Evolutionary conservation across 2,329 filamentous ascomycete species (phyloP).

Genomic region (Calonectria hongkongensis): DNA sequence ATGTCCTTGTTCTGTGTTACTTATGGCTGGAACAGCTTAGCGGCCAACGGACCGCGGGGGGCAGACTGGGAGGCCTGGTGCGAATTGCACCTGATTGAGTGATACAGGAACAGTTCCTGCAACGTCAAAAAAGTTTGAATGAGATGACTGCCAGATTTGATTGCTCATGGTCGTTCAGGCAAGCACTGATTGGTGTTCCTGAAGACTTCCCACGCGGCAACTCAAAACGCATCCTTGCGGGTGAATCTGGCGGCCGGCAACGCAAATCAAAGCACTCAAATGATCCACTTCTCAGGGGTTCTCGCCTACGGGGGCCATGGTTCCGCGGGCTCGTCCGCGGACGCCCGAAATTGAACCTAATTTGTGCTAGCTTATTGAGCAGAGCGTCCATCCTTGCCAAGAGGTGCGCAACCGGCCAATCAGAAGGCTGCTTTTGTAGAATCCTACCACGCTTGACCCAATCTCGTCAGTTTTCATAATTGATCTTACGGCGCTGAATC

Average conservation of each 20-base stretch:
- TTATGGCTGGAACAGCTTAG: too few species aligned
- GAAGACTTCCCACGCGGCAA: background rate
- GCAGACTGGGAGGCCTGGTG: too few species aligned
- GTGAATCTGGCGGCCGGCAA: constrained; percentile 11
- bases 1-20: background rate
- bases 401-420: background rate
- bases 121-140: too few species aligned
- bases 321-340: constrained; percentile 1
- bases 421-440: background rate
- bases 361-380: background rate
- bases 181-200: background rate
- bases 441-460: background rate
- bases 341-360: background rate
- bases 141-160: background rate
- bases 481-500: background rate
- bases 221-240: background rate
- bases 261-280: background rate
- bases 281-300: background rate
- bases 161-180: background rate
- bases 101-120: too few species aligned
- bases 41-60: too few species aligned
- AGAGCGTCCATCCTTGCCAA: background rate
- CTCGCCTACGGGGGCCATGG: background rate
- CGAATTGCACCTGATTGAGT: too few species aligned
- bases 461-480: background rate